Evolutionary conservation across 2,329 filamentous ascomycete species (phyloP).

Genomic region (Zopfia rhizophila): DNA sequence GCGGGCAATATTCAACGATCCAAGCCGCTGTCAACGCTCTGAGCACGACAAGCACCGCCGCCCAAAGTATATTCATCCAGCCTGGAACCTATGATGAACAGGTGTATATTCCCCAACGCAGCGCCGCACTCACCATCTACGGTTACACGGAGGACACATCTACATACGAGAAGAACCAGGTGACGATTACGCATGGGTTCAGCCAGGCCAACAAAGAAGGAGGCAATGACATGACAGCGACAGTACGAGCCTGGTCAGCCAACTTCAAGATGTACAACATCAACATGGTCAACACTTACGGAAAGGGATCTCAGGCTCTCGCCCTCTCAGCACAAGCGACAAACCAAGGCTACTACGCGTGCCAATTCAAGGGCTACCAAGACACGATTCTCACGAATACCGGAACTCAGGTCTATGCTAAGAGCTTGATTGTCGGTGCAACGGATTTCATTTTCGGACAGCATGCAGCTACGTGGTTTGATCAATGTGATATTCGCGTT

Average conservation of each 20-base stretch:
- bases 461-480: constrained; percentile 63
- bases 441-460: constrained; percentile 71
- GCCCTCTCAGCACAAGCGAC: constrained; percentile 63
- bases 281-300: constrained; percentile 61
- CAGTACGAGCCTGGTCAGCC: constrained; percentile 58
- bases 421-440: constrained; percentile 66
- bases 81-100: constrained; percentile 71
- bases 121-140: constrained; percentile 65
- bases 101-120: constrained; percentile 62
- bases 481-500: constrained; percentile 61
- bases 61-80: constrained; percentile 71
- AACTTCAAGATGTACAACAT: constrained; percentile 72
- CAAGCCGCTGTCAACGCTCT: constrained; percentile 69
- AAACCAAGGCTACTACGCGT: constrained; percentile 68
- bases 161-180: constrained; percentile 65
- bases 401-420: constrained; percentile 67
- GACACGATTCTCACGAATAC: constrained; percentile 60
- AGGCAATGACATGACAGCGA: constrained; percentile 65
- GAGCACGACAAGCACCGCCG: constrained; percentile 59
- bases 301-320: constrained; percentile 62
- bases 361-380: constrained; percentile 66
- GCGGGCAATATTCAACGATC: constrained; percentile 60
- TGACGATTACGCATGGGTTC: constrained; percentile 63
- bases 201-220: constrained; percentile 53
- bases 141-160: constrained; percentile 66